Base-by-base conservation (phyloP, 495 filamentous ascomycete species). In the Neurospora africana region DNA sequence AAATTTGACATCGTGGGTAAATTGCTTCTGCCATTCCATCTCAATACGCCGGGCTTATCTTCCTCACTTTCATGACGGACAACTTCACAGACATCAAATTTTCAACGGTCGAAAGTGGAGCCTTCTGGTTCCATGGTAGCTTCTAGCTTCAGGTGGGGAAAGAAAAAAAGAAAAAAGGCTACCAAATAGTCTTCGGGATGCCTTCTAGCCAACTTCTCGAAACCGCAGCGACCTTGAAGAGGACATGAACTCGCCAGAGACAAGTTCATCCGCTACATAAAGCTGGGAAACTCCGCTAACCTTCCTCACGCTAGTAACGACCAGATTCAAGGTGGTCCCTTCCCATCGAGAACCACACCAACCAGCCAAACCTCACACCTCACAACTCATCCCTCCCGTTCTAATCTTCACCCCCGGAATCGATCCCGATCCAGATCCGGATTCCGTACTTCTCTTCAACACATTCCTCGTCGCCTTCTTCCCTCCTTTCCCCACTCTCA, bases 371-470 rank as follows among this genome's bases (percentile, higher is more conserved):
- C 9, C n/a, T 71, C 73, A 79, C 2, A 81, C n/a, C 8, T 71
- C 73, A 79, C 5, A 81, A 72, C 68, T 81, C 81, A 65, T 78
- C 77, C 33, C 74, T 79, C 4, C 78, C 79, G 78, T 47, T 37
- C 70, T 77, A 37, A 81, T 78, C 69, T 77, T 80, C 23, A 79
- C 75, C 2, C 79, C 79, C 13, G 76, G 77, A 21, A 77, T 75
- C n/a, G 43, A 43, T 23, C 21, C 44, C 10, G 37, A 40, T 43
- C 40, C 39, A 17, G 40, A 43, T 41, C 39, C 39, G 19, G 39
- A 39, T 41, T 9, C 44, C 11, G 19, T 21, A 7, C 65, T 79
- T 11, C 69, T 71, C 7, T 78, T 73, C 13, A 73, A 74, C 36
- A 78, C 70, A 68, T 65, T 79, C 13, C 76, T 69, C 4, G 75